These are phyloP conservation scores for Aethionema arabicum DNA, from an alignment of 345 rosid species.

Conservation along the genomic window DNA sequence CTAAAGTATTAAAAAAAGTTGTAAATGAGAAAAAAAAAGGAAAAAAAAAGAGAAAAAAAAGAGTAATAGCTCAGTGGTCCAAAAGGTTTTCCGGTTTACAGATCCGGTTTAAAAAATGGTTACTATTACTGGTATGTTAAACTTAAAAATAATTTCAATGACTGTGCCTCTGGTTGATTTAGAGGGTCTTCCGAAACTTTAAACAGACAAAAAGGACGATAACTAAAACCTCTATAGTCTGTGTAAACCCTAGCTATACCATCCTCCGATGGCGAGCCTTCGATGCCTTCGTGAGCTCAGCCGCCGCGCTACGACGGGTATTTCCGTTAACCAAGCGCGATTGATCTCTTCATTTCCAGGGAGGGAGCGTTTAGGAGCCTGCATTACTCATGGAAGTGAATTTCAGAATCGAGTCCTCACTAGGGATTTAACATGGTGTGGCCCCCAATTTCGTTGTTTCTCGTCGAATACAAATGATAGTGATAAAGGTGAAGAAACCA, in stretches of 20 bases:
- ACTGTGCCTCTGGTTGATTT: background rate
- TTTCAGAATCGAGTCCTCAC: slow-evolving; percentile 12
- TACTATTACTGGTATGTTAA: too few relatives aligned
- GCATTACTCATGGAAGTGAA: slow-evolving; percentile 25
- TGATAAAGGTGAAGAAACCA: slow-evolving; percentile 41
- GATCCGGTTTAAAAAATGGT: too few relatives aligned
- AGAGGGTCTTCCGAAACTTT: slow-evolving; percentile 21
- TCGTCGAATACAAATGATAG: slow-evolving; percentile 38
- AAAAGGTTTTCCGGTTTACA: too few relatives aligned
- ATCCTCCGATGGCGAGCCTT: slow-evolving; percentile 61
- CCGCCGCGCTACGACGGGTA: slow-evolving; percentile 46
- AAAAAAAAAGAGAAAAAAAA: too few relatives aligned
- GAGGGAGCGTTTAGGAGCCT: slow-evolving; percentile 3
- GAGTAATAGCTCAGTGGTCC: too few relatives aligned
- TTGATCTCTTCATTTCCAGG: slow-evolving; percentile 21
- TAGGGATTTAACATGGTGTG: slow-evolving; percentile 29
- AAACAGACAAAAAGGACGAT: slow-evolving; percentile 2
- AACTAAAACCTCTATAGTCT: slow-evolving; percentile 20
- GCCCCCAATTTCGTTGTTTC: slow-evolving; percentile 42
- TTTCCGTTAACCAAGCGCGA: slow-evolving; percentile 31
- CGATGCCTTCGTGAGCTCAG: slow-evolving; percentile 56
- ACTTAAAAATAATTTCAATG: too few relatives aligned
- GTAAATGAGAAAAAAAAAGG: too few relatives aligned
- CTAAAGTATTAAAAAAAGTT: too few relatives aligned
- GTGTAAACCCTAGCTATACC: slow-evolving; percentile 37